Base-by-base conservation (phyloP, 176 grass and related monocot genomes). In the Aegilops longissima region DNA sequence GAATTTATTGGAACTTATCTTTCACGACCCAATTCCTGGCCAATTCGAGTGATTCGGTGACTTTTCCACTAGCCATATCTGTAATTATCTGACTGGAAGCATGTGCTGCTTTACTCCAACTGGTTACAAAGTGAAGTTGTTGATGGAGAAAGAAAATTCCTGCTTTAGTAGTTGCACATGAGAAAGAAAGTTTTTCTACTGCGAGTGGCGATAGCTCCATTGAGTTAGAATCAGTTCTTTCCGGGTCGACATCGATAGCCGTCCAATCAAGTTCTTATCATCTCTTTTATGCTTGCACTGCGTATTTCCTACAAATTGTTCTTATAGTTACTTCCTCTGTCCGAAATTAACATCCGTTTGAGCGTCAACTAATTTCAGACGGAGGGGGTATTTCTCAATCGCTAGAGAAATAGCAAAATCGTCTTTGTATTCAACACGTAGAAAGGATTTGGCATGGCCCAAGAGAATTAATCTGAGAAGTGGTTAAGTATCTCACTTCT, bases 101-200 rank as follows among this genome's bases (percentile, higher is more conserved):
- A 69, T 80, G 29, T 29, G n/a, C 9, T 10, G 5, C 61, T 54
- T 24, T 49, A 18, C 63, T 8, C 51, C 64, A 72, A 54, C 79
- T 24, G 63, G 17, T 69, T n/a, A 24, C 17, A 64, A 25, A 64
- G 78, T 61, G 9, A 18, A 45, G 31, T 34, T 59, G 5, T 13
- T 75, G 61, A 61, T 14, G 20, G 14, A 61, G 21, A 30, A 29
- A 59, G 20, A 39, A 83, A 34, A 25, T 25, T 7, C 4, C 33
- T 51, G 35, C 76, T 87, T 84, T 70, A 80, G 21, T 66, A 80
- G 11, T 52, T 76, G 34, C 47, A 49, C 14, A 20, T 9, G 18
- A 62, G 81, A 27, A 56, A 33, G 3, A 52, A 20, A 4, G 4
- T 20, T 23, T 76, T 31, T 30, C 18, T 58, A 21, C 17, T 21